Evolutionary conservation across 2,329 filamentous ascomycete species (phyloP), one percentile per base, ranked within the genome.

Genomic region (Phialemoniopsis sp.): DNA sequence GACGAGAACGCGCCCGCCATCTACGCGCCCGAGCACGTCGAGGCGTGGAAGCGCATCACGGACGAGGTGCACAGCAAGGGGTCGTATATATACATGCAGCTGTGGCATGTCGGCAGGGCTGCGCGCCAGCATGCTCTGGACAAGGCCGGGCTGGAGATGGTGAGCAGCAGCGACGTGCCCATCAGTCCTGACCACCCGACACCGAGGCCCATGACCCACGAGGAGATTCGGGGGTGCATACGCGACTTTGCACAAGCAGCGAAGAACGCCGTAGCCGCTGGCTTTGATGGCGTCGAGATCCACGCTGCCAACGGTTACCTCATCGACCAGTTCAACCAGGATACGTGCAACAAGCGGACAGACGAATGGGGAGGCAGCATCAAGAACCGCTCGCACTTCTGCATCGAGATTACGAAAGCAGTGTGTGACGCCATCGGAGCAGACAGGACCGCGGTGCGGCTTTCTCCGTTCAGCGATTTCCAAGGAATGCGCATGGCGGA

Each of bases 51-150:
- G 13, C 62, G 67, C 39, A 62, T 85, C 19, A 78, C 75, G 2
- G 70, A 77, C 36, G 76, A 72, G 2, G 79, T 86, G 2, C 82
- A 86, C 58, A 66, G 66, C 19, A 76, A 78, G 47, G 77, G 77
- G 32, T 70, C 67, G 29, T 74, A 67, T 50, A 78, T 83, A 43
- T 84, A 72, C 56, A 55, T 70, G 14, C 82, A 86, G 56, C 64
- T 86, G 1, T 85, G 64, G 63, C 56, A 59, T 13, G 57, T 65
- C 0, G 66, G 66, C 0, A 63, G 66, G 0, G 54, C 54, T 16
- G 64, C 63, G 4, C 46, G 21, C 21, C 21, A 26, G 10, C 21
- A 26, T 26, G 21, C 21, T 6, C 21, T 26, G 10, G 21, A 26
- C 21, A 26, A 26, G 21, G 21, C 21, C 10, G 21, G 21, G 10